These are phyloP conservation scores for Cavenderia fasciculata DNA, from an alignment of 78 protist species.

Conservation along the genomic window DNA sequence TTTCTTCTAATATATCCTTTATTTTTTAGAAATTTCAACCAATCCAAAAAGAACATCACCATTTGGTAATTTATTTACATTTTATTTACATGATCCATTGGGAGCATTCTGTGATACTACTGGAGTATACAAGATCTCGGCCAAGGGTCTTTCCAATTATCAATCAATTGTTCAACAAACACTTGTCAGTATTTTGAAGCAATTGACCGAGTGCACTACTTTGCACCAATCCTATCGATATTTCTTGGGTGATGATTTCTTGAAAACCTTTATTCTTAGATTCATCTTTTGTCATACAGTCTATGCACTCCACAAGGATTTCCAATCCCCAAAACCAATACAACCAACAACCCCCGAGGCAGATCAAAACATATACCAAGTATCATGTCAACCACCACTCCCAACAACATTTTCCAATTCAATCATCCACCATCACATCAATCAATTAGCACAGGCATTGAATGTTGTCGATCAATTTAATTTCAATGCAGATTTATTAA, in stretches of 20 bases:
- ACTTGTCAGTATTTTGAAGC: background rate
- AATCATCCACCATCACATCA: background rate
- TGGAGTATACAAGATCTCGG: conserved; percentile 9
- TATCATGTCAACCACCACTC: conserved; percentile 35
- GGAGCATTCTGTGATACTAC: conserved; percentile 70
- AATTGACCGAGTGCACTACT: conserved; percentile 4
- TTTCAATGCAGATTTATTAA: too few relatives aligned
- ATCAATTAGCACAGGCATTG: background rate
- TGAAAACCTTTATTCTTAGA: conserved; percentile 63
- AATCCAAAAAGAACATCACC: conserved; percentile 23
- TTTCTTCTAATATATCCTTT: background rate
- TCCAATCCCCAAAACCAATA: conserved; percentile 12
- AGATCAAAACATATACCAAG: conserved; percentile 16
- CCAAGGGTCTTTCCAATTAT: background rate
- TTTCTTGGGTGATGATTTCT: conserved; percentile 63
- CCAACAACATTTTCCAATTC: background rate
- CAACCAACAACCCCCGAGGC: background rate
- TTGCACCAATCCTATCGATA: conserved; percentile 25
- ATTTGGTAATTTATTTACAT: conserved; percentile 70
- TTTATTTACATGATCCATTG: conserved; percentile 71
- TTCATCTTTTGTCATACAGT: conserved; percentile 70
- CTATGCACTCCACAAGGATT: conserved; percentile 54
- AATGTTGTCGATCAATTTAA: conserved; percentile 28
- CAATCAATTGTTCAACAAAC: conserved; percentile 8
- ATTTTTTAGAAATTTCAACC: background rate